Percentiles rank a stretch among this genome's conserved stretches.
These are phyloP conservation scores for Coemansia sp. DNA, from an alignment of 192 early-diverging fungal genomes.

Conservation along the genomic window DNA sequence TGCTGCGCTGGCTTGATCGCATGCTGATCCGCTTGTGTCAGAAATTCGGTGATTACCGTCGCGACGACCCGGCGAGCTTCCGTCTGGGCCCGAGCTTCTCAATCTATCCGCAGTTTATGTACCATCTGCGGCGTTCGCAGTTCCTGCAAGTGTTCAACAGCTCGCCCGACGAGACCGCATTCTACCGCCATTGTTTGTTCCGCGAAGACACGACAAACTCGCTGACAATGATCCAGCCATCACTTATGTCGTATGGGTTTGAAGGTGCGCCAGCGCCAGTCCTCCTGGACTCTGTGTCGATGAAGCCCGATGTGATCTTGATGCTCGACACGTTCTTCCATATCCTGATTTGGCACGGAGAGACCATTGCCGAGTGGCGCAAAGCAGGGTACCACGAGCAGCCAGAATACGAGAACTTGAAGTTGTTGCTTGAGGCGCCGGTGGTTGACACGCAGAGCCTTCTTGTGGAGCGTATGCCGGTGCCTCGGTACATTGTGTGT, in stretches of 20 bases:
- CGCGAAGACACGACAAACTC: conserved; percentile 96
- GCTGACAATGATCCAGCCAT: conserved; percentile 98
- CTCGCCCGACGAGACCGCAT: conserved; percentile 95
- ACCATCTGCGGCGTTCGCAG: conserved; percentile 92
- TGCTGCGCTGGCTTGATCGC: conserved; percentile 95
- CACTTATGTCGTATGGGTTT: conserved; percentile 88
- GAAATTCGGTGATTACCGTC: conserved; percentile 92
- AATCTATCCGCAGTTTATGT: conserved; percentile 99
- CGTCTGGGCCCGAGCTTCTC: conserved; percentile 89
- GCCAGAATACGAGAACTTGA: conserved; percentile 92
- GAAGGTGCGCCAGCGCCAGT: conserved; percentile 86
- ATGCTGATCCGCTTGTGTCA: conserved; percentile 99
- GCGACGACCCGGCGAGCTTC: conserved; percentile 93
- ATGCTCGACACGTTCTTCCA: conserved; percentile 99
- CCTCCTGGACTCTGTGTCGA: conserved; percentile 94
- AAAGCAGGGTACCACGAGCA: conserved; percentile 95
- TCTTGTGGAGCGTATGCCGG: conserved; percentile 91
- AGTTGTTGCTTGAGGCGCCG: conserved; percentile 86
- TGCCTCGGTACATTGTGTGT: conserved; percentile 97
- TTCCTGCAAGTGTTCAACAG: conserved; percentile 99
- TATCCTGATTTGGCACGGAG: conserved; percentile 98
- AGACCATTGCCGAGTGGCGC: conserved; percentile 95
- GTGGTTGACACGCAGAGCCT: conserved; percentile 88
- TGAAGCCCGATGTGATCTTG: conserved; percentile 90
- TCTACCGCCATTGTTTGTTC: conserved; percentile 84